These are phyloP conservation scores for Nosema muscidifuracis DNA, from an alignment of 371 early-diverging fungal genomes.

Conservation along the genomic window DNA sequence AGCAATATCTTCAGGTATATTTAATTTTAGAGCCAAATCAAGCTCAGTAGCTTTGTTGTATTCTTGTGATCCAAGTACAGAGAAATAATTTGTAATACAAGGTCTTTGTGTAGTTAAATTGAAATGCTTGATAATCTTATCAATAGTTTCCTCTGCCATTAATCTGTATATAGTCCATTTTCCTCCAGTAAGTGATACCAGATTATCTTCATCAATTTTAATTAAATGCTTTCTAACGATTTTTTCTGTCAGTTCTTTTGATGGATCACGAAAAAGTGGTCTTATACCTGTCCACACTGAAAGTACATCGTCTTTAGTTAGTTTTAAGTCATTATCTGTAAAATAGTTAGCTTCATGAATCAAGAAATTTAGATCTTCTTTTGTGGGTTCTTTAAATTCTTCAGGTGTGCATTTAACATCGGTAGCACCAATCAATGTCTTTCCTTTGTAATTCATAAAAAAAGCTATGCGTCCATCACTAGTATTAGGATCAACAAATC, in stretches of 20 bases:
- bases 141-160: slow-evolving; percentile 93
- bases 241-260: slow-evolving; percentile 73
- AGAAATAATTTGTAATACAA: slow-evolving; percentile 69
- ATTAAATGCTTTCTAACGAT: slow-evolving; percentile 93
- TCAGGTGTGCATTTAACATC: slow-evolving; percentile 77
- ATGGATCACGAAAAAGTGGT: slow-evolving; percentile 87
- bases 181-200: slow-evolving; percentile 93
- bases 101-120: slow-evolving; percentile 61
- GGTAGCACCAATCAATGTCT: slow-evolving; percentile 92
- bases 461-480: slow-evolving; percentile 93
- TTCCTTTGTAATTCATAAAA: slow-evolving; percentile 94
- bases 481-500: slow-evolving; percentile 88
- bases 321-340: slow-evolving; percentile 74
- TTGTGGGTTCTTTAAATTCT: slow-evolving; percentile 73
- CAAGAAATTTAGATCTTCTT: slow-evolving; percentile 88
- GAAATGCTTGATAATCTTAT: slow-evolving; percentile 73
- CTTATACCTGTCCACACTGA: slow-evolving; percentile 96
- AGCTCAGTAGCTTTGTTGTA: slow-evolving; percentile 78
- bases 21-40: slow-evolving; percentile 78
- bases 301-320: slow-evolving; percentile 82
- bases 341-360: slow-evolving; percentile 81
- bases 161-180: slow-evolving; percentile 98
- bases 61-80: slow-evolving; percentile 77
- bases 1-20: slow-evolving; percentile 82
- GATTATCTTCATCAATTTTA: slow-evolving; percentile 70